Evolutionary conservation across 495 filamentous ascomycete genomes (phyloP), one percentile per base, ranked within the genome.

Genomic region (Tetracladium marchalianum): DNA sequence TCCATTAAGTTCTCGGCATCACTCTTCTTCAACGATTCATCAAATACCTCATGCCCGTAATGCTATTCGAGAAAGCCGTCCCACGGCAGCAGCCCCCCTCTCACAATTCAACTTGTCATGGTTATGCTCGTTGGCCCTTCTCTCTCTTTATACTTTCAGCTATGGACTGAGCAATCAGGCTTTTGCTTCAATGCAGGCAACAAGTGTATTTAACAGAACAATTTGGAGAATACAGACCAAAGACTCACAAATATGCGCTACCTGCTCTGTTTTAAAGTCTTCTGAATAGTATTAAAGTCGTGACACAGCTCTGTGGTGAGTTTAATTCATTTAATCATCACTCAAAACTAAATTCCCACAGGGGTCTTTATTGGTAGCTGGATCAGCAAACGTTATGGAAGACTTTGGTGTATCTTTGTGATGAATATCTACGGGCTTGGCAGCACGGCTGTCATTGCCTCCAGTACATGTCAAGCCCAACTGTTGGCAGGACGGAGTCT

Each of bases 91-190:
- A 27, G 7, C 7, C 7, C 22, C 7, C 7, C 22, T 27, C 3
- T 27, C 22, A 3, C 22, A 27, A 7, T 27, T 27, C 7, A 27
- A 27, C 22, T 7, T 27, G 22, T 27, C 22, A 3, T 27, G 3
- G 7, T 3, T 40, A 6, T 19, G 39, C 18, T 47, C 49, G 9
- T 24, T 37, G 31, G 36, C 18, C 13, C 50, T 63, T 24, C 55
- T 63, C 39, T 57, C 62, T 16, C 55, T 65, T 8, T 65, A 60
- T 0, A 47, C 24, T 10, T 41, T 65, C 31, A 65, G 62, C 41
- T 66, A 65, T 60, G 62, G 62, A 9, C 59, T 66, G 42, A 59
- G 59, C 41, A 56, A 65, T 32, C 62, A 62, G 39, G 62, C 54
- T 0, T 61, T 66, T 44, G 54, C 57, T 2, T 56, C 62, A 1